These are phyloP conservation scores for Blastobotrys ciferrii DNA, from an alignment of 1,139 yeast genomes.

Conservation along the genomic window DNA sequence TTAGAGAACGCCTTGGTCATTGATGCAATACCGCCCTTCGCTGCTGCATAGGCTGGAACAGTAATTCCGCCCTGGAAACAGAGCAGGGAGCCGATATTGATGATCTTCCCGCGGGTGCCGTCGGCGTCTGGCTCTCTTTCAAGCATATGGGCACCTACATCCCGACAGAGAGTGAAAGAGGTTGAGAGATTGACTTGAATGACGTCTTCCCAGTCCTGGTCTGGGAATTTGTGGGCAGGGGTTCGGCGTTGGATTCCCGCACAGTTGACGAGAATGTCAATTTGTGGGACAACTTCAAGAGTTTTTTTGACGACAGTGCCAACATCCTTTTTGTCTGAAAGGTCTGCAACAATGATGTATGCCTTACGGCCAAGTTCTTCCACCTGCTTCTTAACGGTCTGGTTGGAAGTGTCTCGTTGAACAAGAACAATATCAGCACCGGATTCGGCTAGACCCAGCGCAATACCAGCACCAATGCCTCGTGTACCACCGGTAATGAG, in stretches of 20 bases:
- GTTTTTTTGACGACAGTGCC: slow-evolving; percentile 36
- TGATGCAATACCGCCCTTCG: slow-evolving; percentile 52
- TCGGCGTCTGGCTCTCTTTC: slow-evolving; percentile 33
- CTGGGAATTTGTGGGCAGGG: slow-evolving; percentile 41
- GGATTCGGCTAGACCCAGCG: slow-evolving; percentile 44
- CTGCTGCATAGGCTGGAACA: slow-evolving; percentile 50
- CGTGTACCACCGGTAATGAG: slow-evolving; percentile 45
- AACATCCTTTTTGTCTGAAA: slow-evolving; percentile 34
- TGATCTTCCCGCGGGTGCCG: slow-evolving; percentile 57
- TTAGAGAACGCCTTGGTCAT: slow-evolving; percentile 51
- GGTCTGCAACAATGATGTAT: slow-evolving; percentile 30
- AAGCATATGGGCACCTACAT: slow-evolving; percentile 47
- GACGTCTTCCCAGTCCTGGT: slow-evolving; percentile 45
- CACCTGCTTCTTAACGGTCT: slow-evolving; percentile 24
- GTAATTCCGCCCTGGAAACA: slow-evolving; percentile 46
- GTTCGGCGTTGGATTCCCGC: slow-evolving; percentile 51
- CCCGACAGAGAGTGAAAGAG: slow-evolving; percentile 47
- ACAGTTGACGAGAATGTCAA: slow-evolving; percentile 54
- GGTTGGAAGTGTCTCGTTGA: slow-evolving; percentile 26
- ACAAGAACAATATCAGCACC: slow-evolving; percentile 44
- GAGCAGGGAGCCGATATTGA: slow-evolving; percentile 58
- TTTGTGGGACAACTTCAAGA: slow-evolving; percentile 35
- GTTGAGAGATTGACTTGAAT: slow-evolving; percentile 50
- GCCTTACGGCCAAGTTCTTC: slow-evolving; percentile 33
- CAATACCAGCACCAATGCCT: slow-evolving; percentile 46